A percentile compares a stretch with the other conserved stretches of the same genome.
phyloP scores from a whole-genome alignment of 1,139 yeast species.

The Oligophagozyma castellii region DNA sequence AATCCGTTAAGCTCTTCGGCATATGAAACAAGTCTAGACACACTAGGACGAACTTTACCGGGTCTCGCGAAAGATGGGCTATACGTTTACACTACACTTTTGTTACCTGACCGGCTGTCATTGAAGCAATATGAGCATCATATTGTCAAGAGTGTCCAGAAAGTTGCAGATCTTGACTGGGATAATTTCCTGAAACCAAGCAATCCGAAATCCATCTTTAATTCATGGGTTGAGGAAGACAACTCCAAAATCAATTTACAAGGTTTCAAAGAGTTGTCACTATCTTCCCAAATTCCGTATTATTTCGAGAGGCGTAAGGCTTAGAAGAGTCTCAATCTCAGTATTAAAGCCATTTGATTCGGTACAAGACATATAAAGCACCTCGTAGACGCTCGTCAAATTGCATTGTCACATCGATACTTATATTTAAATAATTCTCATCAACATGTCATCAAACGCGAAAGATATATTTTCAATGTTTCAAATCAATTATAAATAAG shows the following conservation, averaged over 20 bases:
- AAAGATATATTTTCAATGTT: too few species aligned
- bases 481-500: too few species aligned
- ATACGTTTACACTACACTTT: constrained; percentile 29
- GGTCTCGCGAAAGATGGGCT: constrained; percentile 32
- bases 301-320: not conserved
- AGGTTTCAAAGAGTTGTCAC: constrained; percentile 8
- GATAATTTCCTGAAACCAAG: constrained; percentile 7
- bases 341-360: too few species aligned
- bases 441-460: too few species aligned
- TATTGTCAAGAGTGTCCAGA: constrained; percentile 24
- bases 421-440: too few species aligned
- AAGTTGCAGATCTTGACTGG: constrained; percentile 18
- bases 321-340: too few species aligned
- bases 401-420: too few species aligned
- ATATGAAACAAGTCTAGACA: constrained; percentile 2
- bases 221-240: constrained; percentile 20
- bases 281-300: constrained; percentile 1
- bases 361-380: too few species aligned
- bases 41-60: constrained; percentile 7
- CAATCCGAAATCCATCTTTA: constrained; percentile 1
- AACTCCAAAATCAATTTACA: constrained; percentile 19
- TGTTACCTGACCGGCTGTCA: constrained; percentile 31
- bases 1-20: constrained; percentile 4
- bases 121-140: constrained; percentile 21
- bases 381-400: too few species aligned